Conservation (phyloP, 1,284 basidiomycete species). For the Microstroma glucosiphilum region DNA sequence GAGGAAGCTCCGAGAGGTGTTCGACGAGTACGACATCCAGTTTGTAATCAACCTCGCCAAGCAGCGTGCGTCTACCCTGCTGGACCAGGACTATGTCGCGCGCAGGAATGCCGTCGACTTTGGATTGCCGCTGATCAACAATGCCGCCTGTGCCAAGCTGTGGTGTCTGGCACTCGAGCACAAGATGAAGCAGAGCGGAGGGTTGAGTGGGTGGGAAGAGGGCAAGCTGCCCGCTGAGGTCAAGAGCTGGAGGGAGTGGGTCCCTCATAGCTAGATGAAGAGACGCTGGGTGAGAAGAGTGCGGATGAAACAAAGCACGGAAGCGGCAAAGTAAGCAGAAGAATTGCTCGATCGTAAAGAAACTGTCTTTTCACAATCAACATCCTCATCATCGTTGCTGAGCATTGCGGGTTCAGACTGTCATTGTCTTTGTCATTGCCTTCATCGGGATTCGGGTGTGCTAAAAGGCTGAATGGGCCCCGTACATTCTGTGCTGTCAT, state of each 20-base stretch:
- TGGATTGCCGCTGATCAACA: conserved; percentile 71
- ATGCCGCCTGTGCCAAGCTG: conserved; percentile 77
- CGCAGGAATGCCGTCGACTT: conserved; percentile 53
- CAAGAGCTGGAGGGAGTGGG: conserved; percentile 42
- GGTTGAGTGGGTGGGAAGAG: conserved; percentile 74
- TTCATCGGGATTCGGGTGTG: too few relatives aligned
- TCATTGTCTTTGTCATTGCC: too few relatives aligned
- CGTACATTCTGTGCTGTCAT: too few relatives aligned
- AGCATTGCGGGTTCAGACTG: too few relatives aligned
- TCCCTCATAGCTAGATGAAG: conserved; percentile 14
- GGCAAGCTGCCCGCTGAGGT: conserved; percentile 90
- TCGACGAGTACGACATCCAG: conserved; percentile 88
- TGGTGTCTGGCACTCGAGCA: conserved; percentile 84
- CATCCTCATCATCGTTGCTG: too few relatives aligned
- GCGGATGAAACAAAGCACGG: too few relatives aligned
- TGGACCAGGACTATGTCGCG: conserved; percentile 95
- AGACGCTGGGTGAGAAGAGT: too few relatives aligned
- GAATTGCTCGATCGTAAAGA: too few relatives aligned
- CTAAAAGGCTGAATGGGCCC: too few relatives aligned
- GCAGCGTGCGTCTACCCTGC: conserved; percentile 67
- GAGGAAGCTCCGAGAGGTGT: conserved; percentile 75
- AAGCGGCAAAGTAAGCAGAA: too few relatives aligned
- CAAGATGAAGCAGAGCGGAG: conserved; percentile 74
- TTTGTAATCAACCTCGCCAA: conserved; percentile 90
- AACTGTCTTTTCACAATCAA: too few relatives aligned